Conservation (phyloP, 306 rosid species). For the Medicago ruthenica region DNA sequence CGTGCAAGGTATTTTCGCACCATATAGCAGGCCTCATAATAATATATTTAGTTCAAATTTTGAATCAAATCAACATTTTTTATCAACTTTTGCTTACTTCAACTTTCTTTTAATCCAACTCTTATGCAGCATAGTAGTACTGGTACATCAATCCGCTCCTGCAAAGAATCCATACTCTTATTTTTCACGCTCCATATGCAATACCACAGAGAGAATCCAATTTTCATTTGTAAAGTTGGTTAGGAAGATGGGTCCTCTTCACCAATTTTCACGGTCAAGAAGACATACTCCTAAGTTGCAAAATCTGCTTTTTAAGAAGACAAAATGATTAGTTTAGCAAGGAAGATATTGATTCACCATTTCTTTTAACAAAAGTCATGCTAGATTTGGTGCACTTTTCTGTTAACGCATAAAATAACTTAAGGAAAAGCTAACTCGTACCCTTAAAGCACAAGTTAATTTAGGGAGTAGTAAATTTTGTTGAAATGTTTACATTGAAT, state of each 20-base stretch:
- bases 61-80: too few relatives aligned
- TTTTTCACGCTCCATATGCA: background rate
- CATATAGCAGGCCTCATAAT: too few relatives aligned
- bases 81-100: too few relatives aligned
- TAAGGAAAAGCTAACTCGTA: too few relatives aligned
- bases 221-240: slow-evolving; percentile 16
- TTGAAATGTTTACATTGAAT: too few relatives aligned
- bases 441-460: too few relatives aligned
- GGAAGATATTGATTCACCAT: slow-evolving; percentile 33
- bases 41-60: too few relatives aligned
- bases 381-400: slow-evolving; percentile 42
- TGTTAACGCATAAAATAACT: background rate
- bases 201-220: background rate
- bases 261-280: slow-evolving; percentile 13
- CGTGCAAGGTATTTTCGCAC: too few relatives aligned
- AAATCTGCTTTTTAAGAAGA: slow-evolving; percentile 42
- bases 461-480: too few relatives aligned
- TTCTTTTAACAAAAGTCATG: slow-evolving; percentile 44
- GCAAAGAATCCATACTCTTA: background rate
- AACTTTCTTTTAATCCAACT: too few relatives aligned
- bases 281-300: slow-evolving; percentile 5
- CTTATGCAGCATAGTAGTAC: background rate
- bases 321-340: slow-evolving; percentile 41
- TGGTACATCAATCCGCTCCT: background rate
- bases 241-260: slow-evolving; percentile 34